Percentiles rank a stretch among this genome's conserved stretches.
Evolutionary conservation across 495 filamentous ascomycete genomes (phyloP).

Genomic region (Aspergillus ostianus): DNA sequence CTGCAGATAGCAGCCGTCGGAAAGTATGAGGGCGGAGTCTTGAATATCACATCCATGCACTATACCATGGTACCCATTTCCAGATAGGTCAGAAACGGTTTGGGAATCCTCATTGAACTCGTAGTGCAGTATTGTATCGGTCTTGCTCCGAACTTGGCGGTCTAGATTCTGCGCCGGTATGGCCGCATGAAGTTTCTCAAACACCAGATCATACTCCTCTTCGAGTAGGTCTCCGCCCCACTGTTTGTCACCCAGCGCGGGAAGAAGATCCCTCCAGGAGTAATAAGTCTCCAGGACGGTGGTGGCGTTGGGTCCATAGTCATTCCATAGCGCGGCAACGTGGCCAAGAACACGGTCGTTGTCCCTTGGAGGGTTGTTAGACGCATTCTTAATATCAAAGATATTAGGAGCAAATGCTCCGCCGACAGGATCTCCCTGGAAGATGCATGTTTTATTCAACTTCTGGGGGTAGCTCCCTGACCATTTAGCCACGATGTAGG

Average conservation of each 20-base stretch:
- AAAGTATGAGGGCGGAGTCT: slow-evolving; percentile 26
- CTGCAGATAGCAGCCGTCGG: slow-evolving; percentile 31
- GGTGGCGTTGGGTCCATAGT: slow-evolving; percentile 49
- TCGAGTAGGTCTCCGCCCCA: slow-evolving; percentile 48
- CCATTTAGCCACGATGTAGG: slow-evolving; percentile 50
- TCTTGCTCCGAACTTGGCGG: slow-evolving; percentile 35
- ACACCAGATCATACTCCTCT: slow-evolving; percentile 36
- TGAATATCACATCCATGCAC: slow-evolving; percentile 30
- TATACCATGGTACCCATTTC: slow-evolving; percentile 43
- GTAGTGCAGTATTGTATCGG: slow-evolving; percentile 44
- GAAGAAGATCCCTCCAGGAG: slow-evolving; percentile 45
- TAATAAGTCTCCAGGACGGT: slow-evolving; percentile 49
- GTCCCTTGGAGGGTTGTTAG: slow-evolving; percentile 42
- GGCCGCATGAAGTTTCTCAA: slow-evolving; percentile 33
- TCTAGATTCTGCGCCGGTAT: slow-evolving; percentile 50
- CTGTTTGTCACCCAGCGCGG: slow-evolving; percentile 54
- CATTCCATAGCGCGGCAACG: slow-evolving; percentile 50
- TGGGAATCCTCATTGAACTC: slow-evolving; percentile 14
- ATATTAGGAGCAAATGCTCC: slow-evolving; percentile 42
- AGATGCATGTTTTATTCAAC: slow-evolving; percentile 40
- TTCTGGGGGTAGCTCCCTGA: slow-evolving; percentile 43
- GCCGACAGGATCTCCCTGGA: slow-evolving; percentile 41
- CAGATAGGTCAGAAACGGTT: slow-evolving; percentile 36
- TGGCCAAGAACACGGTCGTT: slow-evolving; percentile 43
- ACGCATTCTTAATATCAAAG: slow-evolving; percentile 43